Evolutionary conservation across 2,329 filamentous ascomycete species (phyloP), one percentile per base, ranked within the genome.

Genomic region (Aspergillus tanneri): DNA sequence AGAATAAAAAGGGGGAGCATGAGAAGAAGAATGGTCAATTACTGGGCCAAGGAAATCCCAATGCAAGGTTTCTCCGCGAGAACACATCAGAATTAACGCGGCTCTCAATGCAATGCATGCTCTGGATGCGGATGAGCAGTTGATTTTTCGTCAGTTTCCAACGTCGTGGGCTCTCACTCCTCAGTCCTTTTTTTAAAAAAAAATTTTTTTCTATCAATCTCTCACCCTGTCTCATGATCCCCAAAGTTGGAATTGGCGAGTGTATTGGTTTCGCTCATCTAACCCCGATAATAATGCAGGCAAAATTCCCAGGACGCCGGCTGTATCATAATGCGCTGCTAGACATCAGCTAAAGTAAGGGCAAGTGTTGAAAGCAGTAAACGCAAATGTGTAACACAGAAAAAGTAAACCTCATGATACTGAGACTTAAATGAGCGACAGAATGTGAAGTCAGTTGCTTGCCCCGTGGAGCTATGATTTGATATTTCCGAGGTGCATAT

Each of bases 261-360:
- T 38, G 39, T 40, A 25, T 28, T 49, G 46, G 36, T 46, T 50
- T 52, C 38, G 36, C 18, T 48, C 43, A 34, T 43, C 23, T 45
- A 36, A 19, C 47, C 49, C 47, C 32, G 43, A 41, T 39, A 35
- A 39, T 42, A 37, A 35, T 50, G 47, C 36, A 42, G 30, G 36
- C 40, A 47, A 38, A 48, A 50, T 49, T n/a, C 51, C 58, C 55
- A 55, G 46, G 54, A 54, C 50, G 52, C 59, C 56, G 48, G 41
- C 44, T 52, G 49, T 48, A 46, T 55, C 53, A 55, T 40, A 55
- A 45, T 51, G 53, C 51, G 52, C 46, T 44, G 46, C 43, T 21
- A 35, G 49, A 46, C 41, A 54, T 52, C 24, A 45, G 51, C 39
- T 49, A 52, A 42, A 45, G 46, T 41, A 43, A 19, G 47, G 48